Conservation (phyloP, 306 rosid genomes). For the Senna tora region DNA sequence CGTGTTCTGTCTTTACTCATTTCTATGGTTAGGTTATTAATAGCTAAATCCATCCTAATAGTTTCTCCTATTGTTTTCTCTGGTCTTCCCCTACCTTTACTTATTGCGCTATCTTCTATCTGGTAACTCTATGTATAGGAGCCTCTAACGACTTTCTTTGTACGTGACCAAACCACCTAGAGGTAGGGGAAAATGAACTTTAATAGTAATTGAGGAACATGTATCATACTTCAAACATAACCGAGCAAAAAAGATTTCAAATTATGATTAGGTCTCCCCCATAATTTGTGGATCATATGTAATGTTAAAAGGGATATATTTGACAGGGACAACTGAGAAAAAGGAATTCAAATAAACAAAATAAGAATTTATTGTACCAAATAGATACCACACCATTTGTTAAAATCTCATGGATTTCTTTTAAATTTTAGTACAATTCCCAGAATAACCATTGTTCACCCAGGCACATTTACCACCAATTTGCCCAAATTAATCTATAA, state of each 20-base stretch:
- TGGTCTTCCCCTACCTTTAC: too few species aligned
- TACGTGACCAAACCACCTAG: too few species aligned
- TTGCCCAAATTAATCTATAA: background rate
- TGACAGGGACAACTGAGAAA: background rate
- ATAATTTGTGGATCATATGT: conserved; percentile 10
- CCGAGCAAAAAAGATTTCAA: conserved; percentile 22
- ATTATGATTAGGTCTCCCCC: conserved; percentile 16
- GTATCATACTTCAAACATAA: conserved; percentile 9
- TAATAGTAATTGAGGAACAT: background rate
- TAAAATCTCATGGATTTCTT: background rate
- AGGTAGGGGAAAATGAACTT: conserved; percentile 8
- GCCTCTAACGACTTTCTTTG: too few species aligned
- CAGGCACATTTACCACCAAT: background rate
- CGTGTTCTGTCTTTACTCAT: too few species aligned
- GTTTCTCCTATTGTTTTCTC: too few species aligned
- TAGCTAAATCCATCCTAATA: too few species aligned
- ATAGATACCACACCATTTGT: background rate
- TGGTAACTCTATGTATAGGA: too few species aligned
- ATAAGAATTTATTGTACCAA: background rate
- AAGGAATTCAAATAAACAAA: conserved; percentile 20
- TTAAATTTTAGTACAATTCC: background rate
- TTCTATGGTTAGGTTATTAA: too few species aligned
- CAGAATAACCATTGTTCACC: background rate
- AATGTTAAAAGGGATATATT: conserved; percentile 4
- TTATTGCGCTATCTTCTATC: too few species aligned